Base-by-base conservation (phyloP, 2,329 filamentous ascomycete genomes). In the Calonectria leucothoes region DNA sequence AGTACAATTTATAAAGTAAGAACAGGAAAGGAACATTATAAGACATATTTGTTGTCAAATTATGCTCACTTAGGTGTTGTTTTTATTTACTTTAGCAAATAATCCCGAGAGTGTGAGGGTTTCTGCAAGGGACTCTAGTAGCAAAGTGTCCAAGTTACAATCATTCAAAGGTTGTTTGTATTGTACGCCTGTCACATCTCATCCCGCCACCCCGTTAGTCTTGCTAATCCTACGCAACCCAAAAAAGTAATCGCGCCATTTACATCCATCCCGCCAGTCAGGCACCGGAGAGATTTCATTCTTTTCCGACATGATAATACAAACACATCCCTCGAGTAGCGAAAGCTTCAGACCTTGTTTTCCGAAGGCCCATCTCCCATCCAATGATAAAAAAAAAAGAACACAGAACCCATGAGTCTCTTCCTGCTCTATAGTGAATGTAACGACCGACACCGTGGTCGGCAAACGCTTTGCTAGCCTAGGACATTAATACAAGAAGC, bases 401-500 rank as follows among this genome's bases (percentile, higher is more conserved):
- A 20, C 51, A 59, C 20, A 27, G 39, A 15, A 27, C 55, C 57
- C 33, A 7, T 61, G 55, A 23, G 33, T 35, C 59, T 25, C 49
- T 31, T 48, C 67, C 52, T 35, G 61, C 64, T 70, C 63, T 73
- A 70, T 72, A 59, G 42, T 69, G 31, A 61, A 69, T 68, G 69
- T 52, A 66, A 59, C 69, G 65, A 74, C 72, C 59, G 69, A 61
- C 65, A 72, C 72, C 17, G 59, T 64, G 59, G 51, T 39, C 55
- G 23, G 29, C 27, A 57, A 64, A n/a, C 45, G 59, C 70, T 59
- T 69, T 66, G 66, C 66, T 66, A 68, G 55, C 66, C 66, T 59
- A 61, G 17, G 51, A 68, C 72, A 68, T 74, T 55, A 68, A 71
- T 71, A 68, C 68, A 74, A 68, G 68, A 74, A 66, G 49, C 51